Evolutionary conservation across 1,139 yeast genomes (phyloP), one percentile per base, ranked within the genome.

Genomic region (Pichia sp.): DNA sequence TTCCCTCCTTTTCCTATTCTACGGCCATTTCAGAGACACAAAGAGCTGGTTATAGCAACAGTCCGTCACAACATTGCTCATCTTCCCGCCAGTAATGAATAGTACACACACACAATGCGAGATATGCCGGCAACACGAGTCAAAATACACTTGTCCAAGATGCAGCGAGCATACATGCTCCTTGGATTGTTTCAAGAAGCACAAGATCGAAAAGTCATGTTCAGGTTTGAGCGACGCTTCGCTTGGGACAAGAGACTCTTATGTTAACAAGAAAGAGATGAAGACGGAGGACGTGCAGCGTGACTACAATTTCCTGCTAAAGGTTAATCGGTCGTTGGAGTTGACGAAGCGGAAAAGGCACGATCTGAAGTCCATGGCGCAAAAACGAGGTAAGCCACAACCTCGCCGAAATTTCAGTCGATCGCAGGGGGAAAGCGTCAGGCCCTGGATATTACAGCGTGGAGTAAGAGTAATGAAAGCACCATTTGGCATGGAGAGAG

Each of bases 81-180:
- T 27, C 29, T 27, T 6, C 5, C 30, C 3, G 9, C 12, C 31
- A 42, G 14, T 7, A 6, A 46, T 46, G 48, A 46, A 31, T 27
- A 31, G 31, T 1, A 17, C 24, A 16, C 42, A 46, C 9, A 24
- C 27, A 34, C 73, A 84, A 34, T 86, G 93, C 62, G 57, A 56
- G 27, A 34, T 54, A 4, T 56, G 59, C 73, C 74, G 9, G 63
- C 64, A 27, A 68, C 73, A 33, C 27, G 69, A 67, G 24, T 69
- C 75, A 56, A 87, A 84, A 65, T 92, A 92, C 67, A 83, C 78
- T n/a, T 92, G 98, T 67, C 97, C 98, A 0, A 85, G 87, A 10
- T 92, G 98, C 66, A 73, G 72, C 8, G 68, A 74, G 16, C 76
- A 73, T 56, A 85, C 95, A 0, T 92, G 98, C 67, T 82, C 88